A percentile compares a stretch with the other conserved stretches of the same genome.
Conservation (phyloP, 2,329 filamentous ascomycete species). For the Lecanicillium sp. region DNA sequence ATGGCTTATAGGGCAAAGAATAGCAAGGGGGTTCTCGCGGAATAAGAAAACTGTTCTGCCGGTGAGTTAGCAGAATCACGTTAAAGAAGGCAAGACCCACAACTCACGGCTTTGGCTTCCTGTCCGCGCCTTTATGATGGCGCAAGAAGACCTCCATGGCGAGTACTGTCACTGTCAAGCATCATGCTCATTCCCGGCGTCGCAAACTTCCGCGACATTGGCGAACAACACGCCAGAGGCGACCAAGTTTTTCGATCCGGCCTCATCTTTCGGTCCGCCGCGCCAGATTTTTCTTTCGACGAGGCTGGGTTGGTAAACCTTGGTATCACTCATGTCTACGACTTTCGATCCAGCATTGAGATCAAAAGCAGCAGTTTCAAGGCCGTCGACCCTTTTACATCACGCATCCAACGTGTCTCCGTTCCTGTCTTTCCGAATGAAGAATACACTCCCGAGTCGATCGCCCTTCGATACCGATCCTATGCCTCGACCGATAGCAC, state of each 20-base stretch:
- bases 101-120: conserved; percentile 7
- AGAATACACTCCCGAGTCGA: too few species aligned
- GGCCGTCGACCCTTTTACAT: too few species aligned
- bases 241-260: too few species aligned
- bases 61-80: neutral
- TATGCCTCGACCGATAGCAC: too few species aligned
- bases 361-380: neutral
- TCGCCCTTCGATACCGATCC: too few species aligned
- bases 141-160: conserved; percentile 9
- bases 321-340: conserved; percentile 2
- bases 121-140: conserved; percentile 9
- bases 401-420: too few species aligned
- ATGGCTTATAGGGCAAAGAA: conserved; percentile 7
- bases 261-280: too few species aligned
- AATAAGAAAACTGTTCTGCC: conserved; percentile 8
- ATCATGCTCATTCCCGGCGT: conserved; percentile 4
- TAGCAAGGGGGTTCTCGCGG: conserved; percentile 7
- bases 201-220: too few species aligned
- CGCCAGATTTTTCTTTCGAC: too few species aligned
- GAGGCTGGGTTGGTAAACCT: too few species aligned
- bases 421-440: too few species aligned
- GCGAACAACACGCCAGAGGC: too few species aligned
- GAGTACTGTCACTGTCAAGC: conserved; percentile 4
- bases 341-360: neutral
- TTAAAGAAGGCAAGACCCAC: neutral